Conservation (phyloP, 768 basidiomycete species). For the Chalciporus pseudorubinellus region DNA sequence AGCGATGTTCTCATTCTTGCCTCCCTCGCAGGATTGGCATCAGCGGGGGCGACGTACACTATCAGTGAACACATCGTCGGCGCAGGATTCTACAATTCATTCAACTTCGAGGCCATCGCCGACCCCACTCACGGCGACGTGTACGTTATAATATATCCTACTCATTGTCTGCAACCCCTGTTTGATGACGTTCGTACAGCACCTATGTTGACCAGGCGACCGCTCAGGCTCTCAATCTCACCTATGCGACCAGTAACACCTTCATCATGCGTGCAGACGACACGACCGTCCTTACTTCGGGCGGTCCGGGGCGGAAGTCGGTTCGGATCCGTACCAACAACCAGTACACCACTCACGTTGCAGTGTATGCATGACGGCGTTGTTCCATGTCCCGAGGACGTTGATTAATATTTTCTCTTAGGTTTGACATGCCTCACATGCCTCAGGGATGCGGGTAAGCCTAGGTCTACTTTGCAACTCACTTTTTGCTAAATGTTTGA, state of each 20-base stretch:
- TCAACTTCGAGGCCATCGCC: slow-evolving; percentile 33
- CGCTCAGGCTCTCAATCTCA: slow-evolving; percentile 29
- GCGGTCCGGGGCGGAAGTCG: slow-evolving; percentile 35
- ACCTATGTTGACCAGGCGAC: slow-evolving; percentile 34
- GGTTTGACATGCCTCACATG: slow-evolving; percentile 37
- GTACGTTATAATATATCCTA: slow-evolving; percentile 21
- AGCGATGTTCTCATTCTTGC: slow-evolving; percentile 9
- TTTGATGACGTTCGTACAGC: slow-evolving; percentile 12
- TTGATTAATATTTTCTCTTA: slow-evolving; percentile 1
- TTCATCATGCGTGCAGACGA: slow-evolving; percentile 40
- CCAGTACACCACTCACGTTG: slow-evolving; percentile 35
- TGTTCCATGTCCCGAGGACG: neutral
- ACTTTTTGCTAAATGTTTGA: neutral
- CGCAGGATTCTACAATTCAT: slow-evolving; percentile 28
- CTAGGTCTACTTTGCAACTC: neutral
- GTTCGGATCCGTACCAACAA: slow-evolving; percentile 33
- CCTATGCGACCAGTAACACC: slow-evolving; percentile 23
- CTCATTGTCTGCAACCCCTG: neutral
- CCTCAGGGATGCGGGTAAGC: slow-evolving; percentile 35
- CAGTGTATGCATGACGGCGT: slow-evolving; percentile 23
- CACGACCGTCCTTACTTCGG: slow-evolving; percentile 27
- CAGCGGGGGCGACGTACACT: slow-evolving; percentile 26
- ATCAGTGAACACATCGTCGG: slow-evolving; percentile 31
- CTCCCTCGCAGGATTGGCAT: slow-evolving; percentile 8
- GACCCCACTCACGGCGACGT: slow-evolving; percentile 40